Evolutionary conservation across 2,329 filamentous ascomycete genomes (phyloP), one percentile per base, ranked within the genome.

Genomic region (Colletotrichum siamense): DNA sequence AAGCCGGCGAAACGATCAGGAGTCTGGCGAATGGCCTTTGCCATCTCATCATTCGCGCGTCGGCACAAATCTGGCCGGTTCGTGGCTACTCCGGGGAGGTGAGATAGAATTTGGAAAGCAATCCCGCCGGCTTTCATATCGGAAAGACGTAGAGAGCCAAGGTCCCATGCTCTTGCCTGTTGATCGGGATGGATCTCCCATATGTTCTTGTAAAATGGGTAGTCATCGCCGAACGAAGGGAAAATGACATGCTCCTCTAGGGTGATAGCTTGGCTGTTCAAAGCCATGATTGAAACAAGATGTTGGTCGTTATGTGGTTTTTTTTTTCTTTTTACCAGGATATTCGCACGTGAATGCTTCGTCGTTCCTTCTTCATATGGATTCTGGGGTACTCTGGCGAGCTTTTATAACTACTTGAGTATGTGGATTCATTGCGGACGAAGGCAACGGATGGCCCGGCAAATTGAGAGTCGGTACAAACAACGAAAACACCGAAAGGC

Each of bases 341-440:
- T 1, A 12, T 6, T 6, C 3, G 18, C 18, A 49, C 18, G 5
- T 0, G 39, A 49, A n/a, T n/a, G 9, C 9, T 12, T 13, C 0
- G 0, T 49, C 2, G 22, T n/a, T 1, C 3, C n/a, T 49, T 49
- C 44, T 52, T 22, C 6, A 22, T 52, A 13, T 52, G 0, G 10
- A 22, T 24, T 22, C 3, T 22, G 10, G 0, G 10, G n/a, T 49
- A 1, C 1, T 22, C 1, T 49, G 6, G 3, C 10, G 44, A 52
- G 2, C n/a, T 22, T 52, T 1, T 52, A 1, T 0, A 0, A 52
- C n/a, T 52, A 5, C 0, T 52, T 22, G 0, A 24, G 0, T 52
- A 22, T 0, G 6, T 52, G 44, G 0, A 52, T 24, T 0, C 44
- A 52, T 22, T 9, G 8, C 8, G 28, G 28, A 28, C 28, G 9